Evolutionary conservation across 495 filamentous ascomycete genomes (phyloP), one percentile per base, ranked within the genome.

Genomic region (Aspergillus mulundensis): DNA sequence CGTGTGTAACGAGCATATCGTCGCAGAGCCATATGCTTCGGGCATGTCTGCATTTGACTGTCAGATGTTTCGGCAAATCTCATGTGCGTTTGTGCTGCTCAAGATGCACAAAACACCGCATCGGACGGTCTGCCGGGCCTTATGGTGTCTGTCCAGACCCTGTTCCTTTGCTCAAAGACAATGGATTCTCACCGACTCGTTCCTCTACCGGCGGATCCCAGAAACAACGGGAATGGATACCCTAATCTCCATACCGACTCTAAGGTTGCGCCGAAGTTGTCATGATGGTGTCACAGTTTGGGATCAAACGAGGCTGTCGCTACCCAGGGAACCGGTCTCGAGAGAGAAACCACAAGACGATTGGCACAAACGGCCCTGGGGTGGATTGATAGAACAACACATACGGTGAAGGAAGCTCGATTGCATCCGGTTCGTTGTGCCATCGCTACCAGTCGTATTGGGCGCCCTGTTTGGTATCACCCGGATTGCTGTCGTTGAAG

Each of bases 271-370:
- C 55, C 54, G 50, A 55, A 58, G 52, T 49, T 54, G 56, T 59
- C 57, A 50, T 38, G 30, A 59, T 49, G 65, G 65, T 67, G 53
- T 63, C 60, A 67, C 65, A 64, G 50, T 53, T 52, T 30, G 40
- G 41, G 40, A 59, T 63, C 56, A 52, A 60, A 58, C 56, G 56
- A 61, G 28, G 30, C 58, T 39, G 39, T 57, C 50, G 34, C 47
- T 58, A 48, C 38, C 34, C 59, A 58, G 57, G 47, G 49, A 39
- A 59, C 56, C 55, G 53, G 59, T 50, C 59, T 60, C 25, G 11
- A 45, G 42, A 46, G 47, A 46, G 47, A 46, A 56, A 57, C 59
- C 63, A 62, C 60, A 62, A 61, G 52, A 62, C 60, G 57, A 59
- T 57, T 50, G 34, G 50, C 56, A 59, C 58, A 57, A 61, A 59